A percentile compares a stretch with the other conserved stretches of the same genome.
phyloP scores from a whole-genome alignment of 2,329 filamentous ascomycete species.

The Ophiostoma himal-ulmi region DNA sequence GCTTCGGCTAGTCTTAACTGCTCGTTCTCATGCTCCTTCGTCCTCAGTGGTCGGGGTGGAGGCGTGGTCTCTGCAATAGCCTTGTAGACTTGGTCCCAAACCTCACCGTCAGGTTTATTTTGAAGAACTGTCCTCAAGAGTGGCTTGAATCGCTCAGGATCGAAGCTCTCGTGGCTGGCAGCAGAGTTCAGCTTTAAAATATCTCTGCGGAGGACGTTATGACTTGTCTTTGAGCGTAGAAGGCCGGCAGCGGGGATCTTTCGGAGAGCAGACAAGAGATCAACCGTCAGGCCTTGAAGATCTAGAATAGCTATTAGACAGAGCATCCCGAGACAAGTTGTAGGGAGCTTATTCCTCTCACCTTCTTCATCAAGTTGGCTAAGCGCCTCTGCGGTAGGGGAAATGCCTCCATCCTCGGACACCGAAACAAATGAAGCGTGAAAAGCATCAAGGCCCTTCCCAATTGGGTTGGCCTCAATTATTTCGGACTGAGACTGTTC shows the following conservation, averaged over 20 bases:
- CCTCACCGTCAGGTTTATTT: too few species aligned
- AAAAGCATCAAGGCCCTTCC: not conserved
- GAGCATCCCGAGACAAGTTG: not conserved
- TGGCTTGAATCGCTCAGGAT: too few species aligned
- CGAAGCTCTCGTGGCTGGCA: too few species aligned
- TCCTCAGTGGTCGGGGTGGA: too few species aligned
- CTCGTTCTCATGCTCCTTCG: too few species aligned
- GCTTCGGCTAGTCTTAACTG: too few species aligned
- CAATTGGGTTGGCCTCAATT: not conserved
- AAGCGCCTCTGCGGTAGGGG: not conserved
- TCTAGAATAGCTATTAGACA: not conserved
- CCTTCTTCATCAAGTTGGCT: not conserved
- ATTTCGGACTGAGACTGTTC: not conserved
- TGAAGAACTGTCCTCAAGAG: too few species aligned
- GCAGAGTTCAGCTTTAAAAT: too few species aligned
- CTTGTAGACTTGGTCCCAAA: too few species aligned
- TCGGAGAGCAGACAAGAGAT: not conserved
- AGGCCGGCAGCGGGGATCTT: not conserved
- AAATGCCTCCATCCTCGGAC: not conserved
- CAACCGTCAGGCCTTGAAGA: not conserved
- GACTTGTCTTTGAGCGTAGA: too few species aligned
- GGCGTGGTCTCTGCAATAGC: too few species aligned
- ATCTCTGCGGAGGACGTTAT: too few species aligned
- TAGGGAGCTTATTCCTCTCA: not conserved
- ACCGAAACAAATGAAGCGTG: not conserved